Base-by-base conservation (phyloP, 768 basidiomycete genomes). In the Leucogyrophana mollusca region DNA sequence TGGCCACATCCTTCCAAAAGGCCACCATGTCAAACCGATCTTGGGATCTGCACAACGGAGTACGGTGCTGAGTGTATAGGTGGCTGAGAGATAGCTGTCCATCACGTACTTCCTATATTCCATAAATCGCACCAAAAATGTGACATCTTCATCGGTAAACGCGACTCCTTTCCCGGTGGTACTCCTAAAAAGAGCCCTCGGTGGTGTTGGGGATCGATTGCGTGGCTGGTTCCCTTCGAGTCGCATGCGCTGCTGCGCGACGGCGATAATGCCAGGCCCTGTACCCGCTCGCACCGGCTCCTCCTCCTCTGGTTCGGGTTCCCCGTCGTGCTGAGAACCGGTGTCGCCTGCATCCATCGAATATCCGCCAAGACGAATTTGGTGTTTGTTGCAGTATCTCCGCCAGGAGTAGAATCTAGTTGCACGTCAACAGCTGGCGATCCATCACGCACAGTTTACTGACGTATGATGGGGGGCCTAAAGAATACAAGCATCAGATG, bases 401-500 rank as follows among this genome's bases (percentile, higher is more conserved):
- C 90, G 79, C 90, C 90, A 93, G 1, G 90, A 92, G 61, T 90
- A 92, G 61, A 92, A 92, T 9, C 89, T 91, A 45, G 17, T 42
- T 30, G n/a, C n/a, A n/a, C n/a, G n/a, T n/a, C n/a, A n/a, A n/a
- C n/a, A n/a, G n/a, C n/a, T 34, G 17, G 17, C 43, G 17, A 33
- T 48, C 42, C 22, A 39, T 46, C 22, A 34, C 16, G 21, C 34
- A n/a, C 33, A 49, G 21, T 34, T 18, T 13, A 25, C 82, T 56
- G 70, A 90, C 87, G 90, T 91, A 65, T 93, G 90, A 65, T 93
- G 90, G 14, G 90, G 90, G 21, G 90, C 90, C 85, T 89, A 53
- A 34, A 49, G 1, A 21, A 33, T 13, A 51, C 43, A 37, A 36
- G n/a, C 14, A 17, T 58, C 13, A 54, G 46, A 13, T 22, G 45